phyloP scores from a whole-genome alignment of 345 rosid genomes.

The Camelina laxa region DNA sequence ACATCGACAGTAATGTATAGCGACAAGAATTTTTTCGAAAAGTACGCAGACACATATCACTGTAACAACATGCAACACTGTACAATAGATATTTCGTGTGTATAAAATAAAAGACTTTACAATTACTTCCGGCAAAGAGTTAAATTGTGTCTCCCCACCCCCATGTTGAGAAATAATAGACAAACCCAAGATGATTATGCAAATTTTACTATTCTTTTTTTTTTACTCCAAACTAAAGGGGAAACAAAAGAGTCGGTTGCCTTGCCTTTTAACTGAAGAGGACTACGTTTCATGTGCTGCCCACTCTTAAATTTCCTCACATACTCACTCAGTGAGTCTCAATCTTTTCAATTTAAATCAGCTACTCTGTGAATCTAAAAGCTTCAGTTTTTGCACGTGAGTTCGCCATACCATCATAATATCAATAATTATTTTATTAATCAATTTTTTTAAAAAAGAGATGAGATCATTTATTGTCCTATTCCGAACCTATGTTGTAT shows the following conservation, averaged over 20 bases:
- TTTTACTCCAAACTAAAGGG: neutral
- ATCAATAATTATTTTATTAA: neutral
- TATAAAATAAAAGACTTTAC: neutral
- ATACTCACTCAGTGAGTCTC: neutral
- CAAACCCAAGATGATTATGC: neutral
- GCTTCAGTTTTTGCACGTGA: slow-evolving; percentile 8
- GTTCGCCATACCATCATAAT: slow-evolving; percentile 3
- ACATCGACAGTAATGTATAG: slow-evolving; percentile 16
- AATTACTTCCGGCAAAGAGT: neutral
- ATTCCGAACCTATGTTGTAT: neutral
- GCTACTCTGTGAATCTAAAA: neutral
- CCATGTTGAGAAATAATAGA: neutral
- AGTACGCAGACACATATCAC: slow-evolving; percentile 21
- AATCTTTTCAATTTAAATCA: neutral
- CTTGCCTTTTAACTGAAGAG: slow-evolving; percentile 2
- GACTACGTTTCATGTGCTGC: neutral
- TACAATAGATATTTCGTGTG: slow-evolving; percentile 7
- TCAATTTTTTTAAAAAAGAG: neutral
- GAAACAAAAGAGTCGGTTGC: neutral
- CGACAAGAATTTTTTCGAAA: slow-evolving; percentile 13
- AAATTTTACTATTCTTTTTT: neutral
- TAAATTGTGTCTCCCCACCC: neutral
- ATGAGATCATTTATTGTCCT: neutral
- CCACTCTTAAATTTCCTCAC: slow-evolving; percentile 13
- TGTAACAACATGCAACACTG: neutral